Base-by-base conservation (phyloP, 2,329 filamentous ascomycete species). In the Thelonectria olida region DNA sequence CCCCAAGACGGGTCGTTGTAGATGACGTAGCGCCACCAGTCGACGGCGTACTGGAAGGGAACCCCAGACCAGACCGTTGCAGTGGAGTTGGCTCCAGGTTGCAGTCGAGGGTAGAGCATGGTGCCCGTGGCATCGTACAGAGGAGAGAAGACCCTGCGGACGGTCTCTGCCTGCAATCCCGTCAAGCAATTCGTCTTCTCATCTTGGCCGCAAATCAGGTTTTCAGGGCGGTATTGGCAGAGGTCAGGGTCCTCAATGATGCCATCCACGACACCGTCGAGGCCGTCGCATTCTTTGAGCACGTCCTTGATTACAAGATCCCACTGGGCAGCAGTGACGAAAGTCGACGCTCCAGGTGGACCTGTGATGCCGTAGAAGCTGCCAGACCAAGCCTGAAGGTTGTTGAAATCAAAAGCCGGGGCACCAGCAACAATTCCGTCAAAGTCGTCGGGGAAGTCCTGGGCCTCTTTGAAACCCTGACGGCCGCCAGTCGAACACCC, bases 401-500 rank as follows among this genome's bases (percentile, higher is more conserved):
- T 76, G 2, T 78, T 71, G 1, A 82, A 65, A 61, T 81, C 80
- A 49, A 81, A 78, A 1, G 81, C 82, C n/a, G 83, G 82, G 0
- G 81, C 81, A 13, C 81, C 81, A 8, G 77, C 75, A 2, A 80
- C 73, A 2, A 77, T 75, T 27, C 82, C 81, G 60, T 88, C 84
- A 58, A 86, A 88, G 63, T 87, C 84, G 0, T 82, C 76, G 0
- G 86, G 85, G 65, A 81, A 87, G 22, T 76, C 69, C 68, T 88
- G 81, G 0, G 83, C 80, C 22, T 81, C 80, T 59, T 83, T 84
- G 36, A 86, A 75, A 7, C 84, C 86, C 73, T 88, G 84, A 0
- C 86, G 78, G 1, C 87, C 86, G n/a, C 87, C 87, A 0, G 84
- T 84, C 0, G 84, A 88, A 70, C 86, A 88, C 23, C 86, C 87